Base-by-base conservation (phyloP, 805 yeast species). In the Yarrowia alimentaria region DNA sequence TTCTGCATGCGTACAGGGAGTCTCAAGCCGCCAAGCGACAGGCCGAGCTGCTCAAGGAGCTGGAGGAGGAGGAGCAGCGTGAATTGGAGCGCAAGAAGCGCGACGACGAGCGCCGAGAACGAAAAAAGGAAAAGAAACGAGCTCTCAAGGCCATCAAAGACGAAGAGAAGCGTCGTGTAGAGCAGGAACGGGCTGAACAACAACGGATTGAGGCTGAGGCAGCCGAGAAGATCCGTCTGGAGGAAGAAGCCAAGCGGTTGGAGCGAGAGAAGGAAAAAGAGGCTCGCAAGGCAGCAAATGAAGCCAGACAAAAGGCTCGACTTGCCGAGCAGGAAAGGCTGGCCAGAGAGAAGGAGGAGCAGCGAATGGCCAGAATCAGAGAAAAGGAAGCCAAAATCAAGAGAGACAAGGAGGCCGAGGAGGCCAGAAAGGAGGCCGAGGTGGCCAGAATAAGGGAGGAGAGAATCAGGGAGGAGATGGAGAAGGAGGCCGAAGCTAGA, bases 1-100 rank as follows among this genome's bases (percentile, higher is more conserved):
- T 90, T 24, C 72, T 85, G 60, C 78, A 76, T 22, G 86, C 95
- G 0, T 89, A 82, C 61, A 84, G 85, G 55, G 90, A 83, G 59
- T 83, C 80, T 56, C 78, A 84, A 40, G 90, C 95, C 10, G 87
- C 83, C 54, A 72, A 67, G 60, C 63, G 56, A 58, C 61, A 61
- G 56, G 64, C 68, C 22, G 47, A 40, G 17, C 58, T 69, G 38
- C 60, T 59, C 54, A 70, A 62, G 56, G 55, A 59, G 53, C 60
- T 59, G 34, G 68, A 59, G 54, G 60, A 54, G 53, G 71, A 61
- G 56, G 58, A 53, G n/a, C n/a, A n/a, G n/a, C n/a, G n/a, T n/a
- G n/a, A n/a, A n/a, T n/a, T n/a, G n/a, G n/a, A n/a, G n/a, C n/a
- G n/a, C n/a, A n/a, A n/a, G n/a, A n/a, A n/a, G 56, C 67, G 63